Conservation (phyloP, 371 early-diverging fungal species). For the Mucor ambiguus region DNA sequence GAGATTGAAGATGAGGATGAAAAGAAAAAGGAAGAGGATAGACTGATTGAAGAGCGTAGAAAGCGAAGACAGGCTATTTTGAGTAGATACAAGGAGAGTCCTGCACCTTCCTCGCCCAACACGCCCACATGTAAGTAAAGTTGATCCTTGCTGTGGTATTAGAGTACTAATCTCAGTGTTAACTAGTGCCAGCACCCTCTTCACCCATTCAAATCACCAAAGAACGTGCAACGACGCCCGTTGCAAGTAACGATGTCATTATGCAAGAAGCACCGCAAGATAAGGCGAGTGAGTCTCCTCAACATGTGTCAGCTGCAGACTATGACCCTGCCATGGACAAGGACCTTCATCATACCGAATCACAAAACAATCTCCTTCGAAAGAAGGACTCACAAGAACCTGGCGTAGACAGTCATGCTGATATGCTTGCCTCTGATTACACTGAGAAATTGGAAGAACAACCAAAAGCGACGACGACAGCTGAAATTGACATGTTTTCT, state of each 20-base stretch:
- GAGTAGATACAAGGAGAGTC: conserved; percentile 55
- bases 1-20: conserved; percentile 59
- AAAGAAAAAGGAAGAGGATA: conserved; percentile 61
- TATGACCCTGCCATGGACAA: conserved; percentile 69
- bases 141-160: background rate
- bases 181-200: conserved; percentile 5
- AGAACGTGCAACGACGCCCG: background rate
- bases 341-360: conserved; percentile 39
- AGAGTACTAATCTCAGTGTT: too few relatives aligned
- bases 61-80: conserved; percentile 72
- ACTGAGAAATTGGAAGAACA: conserved; percentile 44
- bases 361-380: conserved; percentile 56
- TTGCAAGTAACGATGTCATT: background rate
- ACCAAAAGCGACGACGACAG: conserved; percentile 3
- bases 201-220: conserved; percentile 17
- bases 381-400: conserved; percentile 56
- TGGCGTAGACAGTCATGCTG: conserved; percentile 44
- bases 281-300: conserved; percentile 38
- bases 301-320: conserved; percentile 69
- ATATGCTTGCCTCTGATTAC: conserved; percentile 68
- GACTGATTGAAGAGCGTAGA: conserved; percentile 79
- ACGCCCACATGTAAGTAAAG: conserved; percentile 12
- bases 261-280: conserved; percentile 18
- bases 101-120: conserved; percentile 22
- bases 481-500: conserved; percentile 81